Evolutionary conservation across 805 yeast species (phyloP), one percentile per base, ranked within the genome.

Genomic region (Teunomyces cretensis): DNA sequence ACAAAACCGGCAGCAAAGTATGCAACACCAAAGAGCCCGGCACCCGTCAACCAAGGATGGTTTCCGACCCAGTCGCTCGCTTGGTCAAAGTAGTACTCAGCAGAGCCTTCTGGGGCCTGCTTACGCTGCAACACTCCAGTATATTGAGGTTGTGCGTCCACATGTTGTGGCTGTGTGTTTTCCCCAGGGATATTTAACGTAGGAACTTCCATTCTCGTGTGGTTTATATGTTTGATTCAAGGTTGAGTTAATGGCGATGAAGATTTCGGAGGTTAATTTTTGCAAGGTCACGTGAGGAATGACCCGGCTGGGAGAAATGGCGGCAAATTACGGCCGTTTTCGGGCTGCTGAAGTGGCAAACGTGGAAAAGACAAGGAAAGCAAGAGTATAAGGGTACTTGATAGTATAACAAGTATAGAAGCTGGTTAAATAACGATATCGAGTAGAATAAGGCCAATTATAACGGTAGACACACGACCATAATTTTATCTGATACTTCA

Each of bases 31-130:
- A 85, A 79, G 0, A 78, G 84, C 12, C 95, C 96, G 9, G 83
- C 55, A 9, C 86, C 84, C 3, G 91, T 75, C 49, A 87, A 54
- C 60, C 83, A 77, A 8, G 96, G 96, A 62, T 90, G 96, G 41
- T 81, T 78, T 6, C 87, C 80, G 78, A 83, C 74, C 65, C 82
- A 78, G 14, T 75, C 74, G 13, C 77, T 53, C 0, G 81, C 72
- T 52, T 75, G 72, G 61, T 86, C 87, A 53, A 86, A 83, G 59
- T 83, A 84, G 61, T 79, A 74, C 55, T 86, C 91, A 2, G 73
- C 70, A 2, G 74, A 63, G 11, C 78, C 75, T 52, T 70, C 75
- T 5, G 69, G 65, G 6, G 75, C 75, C 48, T 57, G 61, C 46
- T 67, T 69, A 33, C 61, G 61, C 53, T 69, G 74, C 40, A 72